phyloP scores from a whole-genome alignment of 31 red algal genomes.

The Asparagopsis taxiformis region DNA sequence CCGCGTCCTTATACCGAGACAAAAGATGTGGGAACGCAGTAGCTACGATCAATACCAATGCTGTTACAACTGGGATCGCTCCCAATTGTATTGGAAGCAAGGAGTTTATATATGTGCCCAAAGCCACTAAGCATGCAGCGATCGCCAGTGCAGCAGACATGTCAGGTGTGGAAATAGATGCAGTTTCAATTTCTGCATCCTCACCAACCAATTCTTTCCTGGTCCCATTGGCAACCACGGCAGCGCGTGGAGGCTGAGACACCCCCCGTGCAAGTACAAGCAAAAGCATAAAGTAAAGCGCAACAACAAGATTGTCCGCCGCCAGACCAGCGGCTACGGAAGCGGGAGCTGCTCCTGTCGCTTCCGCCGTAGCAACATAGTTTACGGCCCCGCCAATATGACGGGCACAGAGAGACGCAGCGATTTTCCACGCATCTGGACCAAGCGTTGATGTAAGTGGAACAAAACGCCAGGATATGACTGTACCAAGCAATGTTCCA shows the following conservation, averaged over 20 bases:
- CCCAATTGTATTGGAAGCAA: constrained; percentile 23
- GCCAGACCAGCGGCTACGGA: constrained; percentile 61
- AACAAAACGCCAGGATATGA: constrained; percentile 48
- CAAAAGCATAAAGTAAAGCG: constrained; percentile 67
- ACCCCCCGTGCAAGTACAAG: constrained; percentile 52
- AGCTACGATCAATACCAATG: constrained; percentile 36
- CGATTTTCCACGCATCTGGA: constrained; percentile 71
- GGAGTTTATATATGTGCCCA: constrained; percentile 12
- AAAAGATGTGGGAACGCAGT: constrained; percentile 44
- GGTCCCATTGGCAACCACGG: constrained; percentile 1
- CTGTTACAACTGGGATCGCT: constrained; percentile 55
- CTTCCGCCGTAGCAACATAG: constrained; percentile 77
- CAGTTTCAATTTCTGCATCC: background rate
- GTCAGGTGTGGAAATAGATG: constrained; percentile 12
- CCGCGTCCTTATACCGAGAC: constrained; percentile 17
- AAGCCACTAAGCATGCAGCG: constrained; percentile 16
- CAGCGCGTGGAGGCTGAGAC: background rate
- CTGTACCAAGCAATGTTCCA: constrained; percentile 55
- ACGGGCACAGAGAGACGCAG: constrained; percentile 70
- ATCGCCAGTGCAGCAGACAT: constrained; percentile 26
- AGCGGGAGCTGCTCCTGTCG: constrained; percentile 17
- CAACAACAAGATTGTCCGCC: constrained; percentile 87
- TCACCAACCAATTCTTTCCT: constrained; percentile 5
- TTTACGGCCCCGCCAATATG: constrained; percentile 93
- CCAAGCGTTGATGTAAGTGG: constrained; percentile 27